Base-by-base conservation (phyloP, 2,329 filamentous ascomycete species). In the Aphanocladium album region DNA sequence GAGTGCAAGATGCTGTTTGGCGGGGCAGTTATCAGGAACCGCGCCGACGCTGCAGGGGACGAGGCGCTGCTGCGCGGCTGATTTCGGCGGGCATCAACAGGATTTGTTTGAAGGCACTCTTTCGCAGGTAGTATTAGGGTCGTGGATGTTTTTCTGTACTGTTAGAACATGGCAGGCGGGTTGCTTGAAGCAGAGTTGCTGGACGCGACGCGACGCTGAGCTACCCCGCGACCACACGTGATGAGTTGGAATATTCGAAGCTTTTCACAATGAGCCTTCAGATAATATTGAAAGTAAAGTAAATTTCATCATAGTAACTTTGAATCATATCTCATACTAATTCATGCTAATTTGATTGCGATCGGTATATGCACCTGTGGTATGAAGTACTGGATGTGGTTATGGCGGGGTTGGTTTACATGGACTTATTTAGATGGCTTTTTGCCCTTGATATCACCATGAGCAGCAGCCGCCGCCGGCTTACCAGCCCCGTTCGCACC, bases 361-460 rank as follows among this genome's bases (percentile, higher is more conserved):
- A 21, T 5, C 23, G 17, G 14, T 25, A 19, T 55, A 14, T 12
- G 25, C n/a, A 12, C 27, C 21, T 39, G 19, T 25, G 21, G 50
- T 25, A 33, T 19, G 35, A 3, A 39, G 8, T 6, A 41, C 37
- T 27, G 7, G 7, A 45, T 21, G n/a, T 17, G 11, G 19, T n/a
- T 16, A 30, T 1, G 50, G 21, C 4, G 17, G 23, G 7, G 14
- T 8, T 27, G 12, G 30, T 37, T 30, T 6, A n/a, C 9, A 3
- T 8, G 33, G 30, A 19, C 33, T 56, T n/a, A 56, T 35, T 37
- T 57, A 5, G 54, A 58, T 17, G 56, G 21, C 25, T 58, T 58
- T 27, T 60, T 57, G 51, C 51, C 60, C 49, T 62, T 62, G 35
- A 43, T 64, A 45, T 39, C 71, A 2, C 67, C 67, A 58, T 72